A percentile compares a stretch with the other conserved stretches of the same genome.
Evolutionary conservation across 2,329 filamentous ascomycete species (phyloP).

Genomic region (Fusarium sterilihyphosum): DNA sequence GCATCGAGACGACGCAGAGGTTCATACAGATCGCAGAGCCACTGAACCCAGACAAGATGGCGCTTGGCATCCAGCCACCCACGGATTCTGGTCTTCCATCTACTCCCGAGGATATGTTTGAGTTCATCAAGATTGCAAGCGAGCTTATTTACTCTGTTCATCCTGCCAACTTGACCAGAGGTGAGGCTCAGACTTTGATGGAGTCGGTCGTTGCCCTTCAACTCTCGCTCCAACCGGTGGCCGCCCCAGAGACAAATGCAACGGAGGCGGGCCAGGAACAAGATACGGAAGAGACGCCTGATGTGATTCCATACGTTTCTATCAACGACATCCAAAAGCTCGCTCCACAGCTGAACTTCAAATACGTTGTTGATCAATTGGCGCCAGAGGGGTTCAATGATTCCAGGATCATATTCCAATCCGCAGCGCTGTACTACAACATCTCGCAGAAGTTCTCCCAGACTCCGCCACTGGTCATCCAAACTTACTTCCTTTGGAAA

Average conservation of each 20-base stretch:
- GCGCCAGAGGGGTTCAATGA: not conserved
- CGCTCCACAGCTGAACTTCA: slow-evolving; percentile 16
- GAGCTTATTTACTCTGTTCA: slow-evolving; percentile 9
- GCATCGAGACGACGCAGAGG: slow-evolving; percentile 10
- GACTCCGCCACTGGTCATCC: slow-evolving; percentile 64
- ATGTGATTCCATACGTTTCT: not conserved
- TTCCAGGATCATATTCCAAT: slow-evolving; percentile 61
- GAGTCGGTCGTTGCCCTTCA: not conserved
- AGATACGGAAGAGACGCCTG: not conserved
- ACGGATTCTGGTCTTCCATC: not conserved
- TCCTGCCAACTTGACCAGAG: slow-evolving; percentile 14
- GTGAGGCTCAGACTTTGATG: not conserved
- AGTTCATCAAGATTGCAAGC: not conserved
- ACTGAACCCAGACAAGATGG: not conserved
- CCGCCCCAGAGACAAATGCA: not conserved
- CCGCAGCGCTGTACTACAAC: slow-evolving; percentile 68
- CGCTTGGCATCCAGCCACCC: not conserved
- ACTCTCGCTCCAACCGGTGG: not conserved
- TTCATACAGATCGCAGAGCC: not conserved
- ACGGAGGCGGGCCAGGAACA: not conserved
- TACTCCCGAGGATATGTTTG: not conserved
- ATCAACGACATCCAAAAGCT: not conserved
- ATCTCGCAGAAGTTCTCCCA: slow-evolving; percentile 64
- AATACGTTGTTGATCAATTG: slow-evolving; percentile 4
- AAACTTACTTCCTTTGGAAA: slow-evolving; percentile 73